Evolutionary conservation across 106 monocot species (phyloP).

Genomic region (Dioscorea dumetorum): DNA sequence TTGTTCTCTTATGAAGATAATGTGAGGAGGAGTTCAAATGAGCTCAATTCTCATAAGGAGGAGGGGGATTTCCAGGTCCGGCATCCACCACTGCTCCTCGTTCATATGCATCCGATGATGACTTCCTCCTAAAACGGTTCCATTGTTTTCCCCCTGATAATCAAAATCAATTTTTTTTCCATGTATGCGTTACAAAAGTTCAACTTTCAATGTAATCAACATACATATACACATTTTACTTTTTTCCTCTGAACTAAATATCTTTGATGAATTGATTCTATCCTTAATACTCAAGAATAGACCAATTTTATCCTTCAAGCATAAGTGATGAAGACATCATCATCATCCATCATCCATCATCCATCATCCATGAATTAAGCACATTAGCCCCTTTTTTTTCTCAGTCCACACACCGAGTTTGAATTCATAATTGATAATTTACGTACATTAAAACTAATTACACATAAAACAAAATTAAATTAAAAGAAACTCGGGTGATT

Average conservation of each 20-base stretch:
- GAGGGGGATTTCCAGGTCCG: slow-evolving; percentile 11
- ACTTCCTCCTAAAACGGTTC: slow-evolving; percentile 56
- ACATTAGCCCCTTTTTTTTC: no score
- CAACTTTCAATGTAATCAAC: neutral
- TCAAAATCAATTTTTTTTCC: neutral
- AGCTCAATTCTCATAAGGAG: slow-evolving; percentile 48
- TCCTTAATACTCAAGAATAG: no score
- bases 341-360: no score
- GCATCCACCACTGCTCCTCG: slow-evolving; percentile 7
- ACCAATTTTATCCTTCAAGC: no score
- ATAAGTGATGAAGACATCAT: no score
- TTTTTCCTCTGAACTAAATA: no score
- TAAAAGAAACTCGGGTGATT: no score
- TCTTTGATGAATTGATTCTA: no score
- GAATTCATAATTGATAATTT: neutral
- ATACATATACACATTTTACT: neutral
- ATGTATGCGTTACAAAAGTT: neutral
- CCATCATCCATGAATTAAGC: no score
- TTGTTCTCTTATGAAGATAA: neutral
- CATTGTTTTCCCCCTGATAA: slow-evolving; percentile 16
- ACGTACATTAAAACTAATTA: neutral
- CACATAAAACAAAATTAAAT: neutral
- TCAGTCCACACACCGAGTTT: no score
- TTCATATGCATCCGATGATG: slow-evolving; percentile 42
- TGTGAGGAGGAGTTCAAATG: neutral